These are phyloP conservation scores for Thielaviopsis euricoi DNA, from an alignment of 2,329 filamentous ascomycete species.

Conservation along the genomic window DNA sequence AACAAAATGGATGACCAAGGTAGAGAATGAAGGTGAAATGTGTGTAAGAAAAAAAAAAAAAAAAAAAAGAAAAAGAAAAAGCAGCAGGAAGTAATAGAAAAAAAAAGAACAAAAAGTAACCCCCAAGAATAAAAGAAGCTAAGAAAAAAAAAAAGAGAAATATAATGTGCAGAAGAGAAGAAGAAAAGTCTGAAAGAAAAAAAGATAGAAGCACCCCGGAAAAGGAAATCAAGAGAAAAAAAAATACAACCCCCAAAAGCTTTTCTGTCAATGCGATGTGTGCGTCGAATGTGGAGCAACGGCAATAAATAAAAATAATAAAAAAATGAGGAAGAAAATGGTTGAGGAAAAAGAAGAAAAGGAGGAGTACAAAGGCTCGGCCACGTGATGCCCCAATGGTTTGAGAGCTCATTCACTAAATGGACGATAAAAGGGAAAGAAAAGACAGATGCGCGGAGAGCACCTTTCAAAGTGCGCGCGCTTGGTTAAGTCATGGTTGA, in stretches of 20 bases:
- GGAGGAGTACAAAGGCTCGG: background rate
- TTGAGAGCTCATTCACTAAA: no score
- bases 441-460: no score
- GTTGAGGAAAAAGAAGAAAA: background rate
- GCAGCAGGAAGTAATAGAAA: constrained; percentile 15
- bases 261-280: constrained; percentile 14
- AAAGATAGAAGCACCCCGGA: background rate
- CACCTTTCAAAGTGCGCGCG: no score
- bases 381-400: background rate
- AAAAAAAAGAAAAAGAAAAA: constrained; percentile 15
- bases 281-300: constrained; percentile 15
- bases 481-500: no score
- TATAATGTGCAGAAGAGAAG: constrained; percentile 2
- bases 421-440: no score
- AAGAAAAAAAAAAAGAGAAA: constrained; percentile 3
- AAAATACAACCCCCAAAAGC: background rate
- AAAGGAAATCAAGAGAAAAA: constrained; percentile 9
- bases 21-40: background rate
- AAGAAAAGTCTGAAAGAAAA: constrained; percentile 3
- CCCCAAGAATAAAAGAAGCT: constrained; percentile 15
- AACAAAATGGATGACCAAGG: background rate
- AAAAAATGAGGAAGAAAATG: no score
- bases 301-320: no score
- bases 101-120: constrained; percentile 20
- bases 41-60: constrained; percentile 9